Evolutionary conservation across 2,329 filamentous ascomycete species (phyloP).

Genomic region (Claviceps maximensis): DNA sequence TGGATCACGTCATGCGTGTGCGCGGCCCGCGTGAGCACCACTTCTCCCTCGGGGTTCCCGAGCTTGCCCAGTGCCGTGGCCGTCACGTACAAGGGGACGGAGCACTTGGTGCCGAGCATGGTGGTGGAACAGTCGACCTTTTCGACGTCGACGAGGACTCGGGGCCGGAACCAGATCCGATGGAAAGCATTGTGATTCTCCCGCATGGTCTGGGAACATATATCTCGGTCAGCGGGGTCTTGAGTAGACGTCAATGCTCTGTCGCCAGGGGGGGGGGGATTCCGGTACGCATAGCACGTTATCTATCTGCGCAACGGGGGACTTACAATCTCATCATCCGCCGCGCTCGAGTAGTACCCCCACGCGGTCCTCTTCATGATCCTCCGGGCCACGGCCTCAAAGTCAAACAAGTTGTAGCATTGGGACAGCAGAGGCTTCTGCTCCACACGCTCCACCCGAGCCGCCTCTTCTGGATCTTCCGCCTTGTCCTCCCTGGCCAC

Average conservation of each 20-base stretch:
- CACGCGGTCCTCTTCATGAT: slow-evolving; percentile 95
- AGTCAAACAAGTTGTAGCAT: slow-evolving; percentile 91
- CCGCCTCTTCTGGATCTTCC: slow-evolving; percentile 45
- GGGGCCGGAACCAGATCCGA: slow-evolving; percentile 92
- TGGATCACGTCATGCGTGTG: slow-evolving; percentile 82
- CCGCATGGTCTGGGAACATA: slow-evolving; percentile 72
- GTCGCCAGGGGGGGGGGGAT: no score
- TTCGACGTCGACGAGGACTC: slow-evolving; percentile 79
- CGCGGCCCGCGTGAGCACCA: slow-evolving; percentile 74
- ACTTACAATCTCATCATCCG: slow-evolving; percentile 35
- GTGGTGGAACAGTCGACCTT: slow-evolving; percentile 76
- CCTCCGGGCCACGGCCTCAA: slow-evolving; percentile 78
- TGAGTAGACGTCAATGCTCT: no score
- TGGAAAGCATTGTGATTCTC: slow-evolving; percentile 96
- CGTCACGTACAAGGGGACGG: slow-evolving; percentile 90
- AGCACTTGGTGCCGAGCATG: slow-evolving; percentile 79
- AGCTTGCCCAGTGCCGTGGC: slow-evolving; percentile 93
- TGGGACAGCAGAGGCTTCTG: slow-evolving; percentile 70
- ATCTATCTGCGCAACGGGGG: no score
- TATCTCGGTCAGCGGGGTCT: no score
- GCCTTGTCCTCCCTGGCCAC: slow-evolving; percentile 60
- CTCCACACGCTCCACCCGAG: slow-evolving; percentile 58
- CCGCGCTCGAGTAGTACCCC: slow-evolving; percentile 94
- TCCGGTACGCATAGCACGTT: no score
- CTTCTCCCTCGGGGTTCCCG: slow-evolving; percentile 86